phyloP scores from a whole-genome alignment of 257 asterid species.

The Przewalskia tangutica region DNA sequence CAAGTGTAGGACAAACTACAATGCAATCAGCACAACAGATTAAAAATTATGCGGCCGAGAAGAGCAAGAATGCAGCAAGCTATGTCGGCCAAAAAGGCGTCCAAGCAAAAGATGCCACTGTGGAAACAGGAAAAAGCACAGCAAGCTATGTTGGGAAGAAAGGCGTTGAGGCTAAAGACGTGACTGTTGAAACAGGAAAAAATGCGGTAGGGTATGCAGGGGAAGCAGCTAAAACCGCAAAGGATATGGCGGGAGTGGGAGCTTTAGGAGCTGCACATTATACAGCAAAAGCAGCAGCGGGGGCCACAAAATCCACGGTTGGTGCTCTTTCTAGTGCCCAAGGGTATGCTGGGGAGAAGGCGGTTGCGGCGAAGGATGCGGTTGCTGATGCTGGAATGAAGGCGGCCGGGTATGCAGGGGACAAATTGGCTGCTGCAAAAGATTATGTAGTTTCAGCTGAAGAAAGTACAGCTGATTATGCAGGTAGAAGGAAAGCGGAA shows the following conservation, averaged over 20 bases:
- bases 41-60: conserved; percentile 11
- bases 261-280: conserved; percentile 70
- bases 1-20: not conserved
- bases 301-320: conserved; percentile 42
- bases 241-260: conserved; percentile 44
- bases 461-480: conserved; percentile 53
- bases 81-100: conserved; percentile 25
- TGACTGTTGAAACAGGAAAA: conserved; percentile 34
- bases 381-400: conserved; percentile 57
- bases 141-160: conserved; percentile 31
- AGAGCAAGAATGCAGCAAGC: not conserved
- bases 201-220: conserved; percentile 40
- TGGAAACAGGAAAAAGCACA: conserved; percentile 32
- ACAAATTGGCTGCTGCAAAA: conserved; percentile 44
- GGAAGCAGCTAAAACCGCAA: conserved; percentile 36
- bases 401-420: conserved; percentile 25
- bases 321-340: conserved; percentile 39
- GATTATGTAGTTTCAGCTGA: conserved; percentile 42
- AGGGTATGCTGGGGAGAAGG: conserved; percentile 38
- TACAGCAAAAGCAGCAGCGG: conserved; percentile 46
- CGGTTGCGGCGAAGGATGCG: conserved; percentile 34
- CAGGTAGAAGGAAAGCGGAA: conserved; percentile 52
- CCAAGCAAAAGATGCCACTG: conserved; percentile 32
- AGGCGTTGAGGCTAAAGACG: conserved; percentile 34
- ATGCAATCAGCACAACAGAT: conserved; percentile 9